A percentile compares a stretch with the other conserved stretches of the same genome.
Conservation (phyloP, 1,284 basidiomycete species). For the Cutaneotrichosporon sp. region DNA sequence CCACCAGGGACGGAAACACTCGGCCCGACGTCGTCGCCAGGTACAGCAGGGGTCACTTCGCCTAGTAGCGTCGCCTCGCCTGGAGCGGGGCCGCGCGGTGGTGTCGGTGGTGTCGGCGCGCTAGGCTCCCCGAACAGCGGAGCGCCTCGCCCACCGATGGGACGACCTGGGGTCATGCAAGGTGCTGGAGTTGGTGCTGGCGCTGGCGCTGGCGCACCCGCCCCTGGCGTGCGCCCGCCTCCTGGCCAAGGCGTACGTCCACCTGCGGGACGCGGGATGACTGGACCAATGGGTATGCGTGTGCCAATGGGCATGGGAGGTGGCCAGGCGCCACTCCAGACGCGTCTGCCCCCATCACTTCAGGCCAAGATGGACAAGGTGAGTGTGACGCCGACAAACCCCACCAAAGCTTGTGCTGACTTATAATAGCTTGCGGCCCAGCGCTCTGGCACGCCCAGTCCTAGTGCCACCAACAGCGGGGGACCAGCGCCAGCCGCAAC, state of each 20-base stretch:
- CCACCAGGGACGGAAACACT: no score
- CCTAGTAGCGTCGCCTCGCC: no score
- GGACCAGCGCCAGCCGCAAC: slow-evolving; percentile 33
- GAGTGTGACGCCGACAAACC: slow-evolving; percentile 11
- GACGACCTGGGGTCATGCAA: not conserved
- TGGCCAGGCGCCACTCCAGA: slow-evolving; percentile 37
- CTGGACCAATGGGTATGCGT: slow-evolving; percentile 16
- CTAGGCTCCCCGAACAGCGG: no score
- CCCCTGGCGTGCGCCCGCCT: not conserved
- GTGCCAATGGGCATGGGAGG: slow-evolving; percentile 37
- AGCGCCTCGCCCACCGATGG: no score
- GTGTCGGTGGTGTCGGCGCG: not conserved
- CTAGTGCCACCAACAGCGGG: slow-evolving; percentile 3
- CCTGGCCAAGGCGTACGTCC: not conserved
- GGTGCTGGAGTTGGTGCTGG: not conserved
- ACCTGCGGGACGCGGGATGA: not conserved
- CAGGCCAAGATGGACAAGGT: slow-evolving; percentile 83
- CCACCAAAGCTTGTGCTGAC: no score
- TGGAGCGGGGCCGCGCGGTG: no score
- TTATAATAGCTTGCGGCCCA: slow-evolving; percentile 14
- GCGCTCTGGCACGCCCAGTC: slow-evolving; percentile 12
- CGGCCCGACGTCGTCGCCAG: no score
- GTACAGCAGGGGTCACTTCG: no score
- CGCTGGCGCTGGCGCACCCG: not conserved
- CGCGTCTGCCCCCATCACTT: slow-evolving; percentile 68